Evolutionary conservation across 2,329 filamentous ascomycete species (phyloP), one percentile per base, ranked within the genome.

Genomic region (Hyphodiscus sp.): DNA sequence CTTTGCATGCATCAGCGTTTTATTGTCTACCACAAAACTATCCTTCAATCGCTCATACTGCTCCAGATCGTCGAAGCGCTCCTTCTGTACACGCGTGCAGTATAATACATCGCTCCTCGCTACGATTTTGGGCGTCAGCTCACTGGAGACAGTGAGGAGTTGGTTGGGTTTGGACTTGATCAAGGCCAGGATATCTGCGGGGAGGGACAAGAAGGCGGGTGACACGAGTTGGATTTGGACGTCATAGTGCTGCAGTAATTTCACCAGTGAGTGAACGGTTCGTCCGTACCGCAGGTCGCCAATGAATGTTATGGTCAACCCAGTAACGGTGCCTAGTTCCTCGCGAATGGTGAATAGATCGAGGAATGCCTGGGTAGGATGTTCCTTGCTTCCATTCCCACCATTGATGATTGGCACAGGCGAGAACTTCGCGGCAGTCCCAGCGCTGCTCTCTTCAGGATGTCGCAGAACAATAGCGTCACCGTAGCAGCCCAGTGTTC

Each of bases 311-410:
- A 99, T 95, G 45, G 90, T 97, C 59, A 99, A 78, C 50, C 92
- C 92, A 68, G 92, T 91, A 53, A 97, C 92, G 0, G 91, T 96
- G 59, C 94, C 94, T 9, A 97, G 80, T 72, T 99, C 94, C 73
- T 99, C 94, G 62, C 94, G 89, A 67, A 99, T 99, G 51, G 94
- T 97, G 77, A 96, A 99, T 54, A 99, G 85, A 67, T 99, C 94
- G 20, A 99, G 78, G 80, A 99, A 94, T 0, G 94, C 94, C 73
- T 99, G 94, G 0, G 94, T 99, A 0, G 94, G 94, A 73, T 99
- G 94, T 75, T 99, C 94, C 65, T 89, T 85, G 73, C 87, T 91
- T 59, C 94, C 94, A 69, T 99, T 99, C 49, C 94, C 94, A 60
- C 91, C 94, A 69, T 99, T 99, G 78, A 99, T 92, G 67, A 99